Conservation (phyloP, 2,329 filamentous ascomycete genomes). For the Cercospora sojina region DNA sequence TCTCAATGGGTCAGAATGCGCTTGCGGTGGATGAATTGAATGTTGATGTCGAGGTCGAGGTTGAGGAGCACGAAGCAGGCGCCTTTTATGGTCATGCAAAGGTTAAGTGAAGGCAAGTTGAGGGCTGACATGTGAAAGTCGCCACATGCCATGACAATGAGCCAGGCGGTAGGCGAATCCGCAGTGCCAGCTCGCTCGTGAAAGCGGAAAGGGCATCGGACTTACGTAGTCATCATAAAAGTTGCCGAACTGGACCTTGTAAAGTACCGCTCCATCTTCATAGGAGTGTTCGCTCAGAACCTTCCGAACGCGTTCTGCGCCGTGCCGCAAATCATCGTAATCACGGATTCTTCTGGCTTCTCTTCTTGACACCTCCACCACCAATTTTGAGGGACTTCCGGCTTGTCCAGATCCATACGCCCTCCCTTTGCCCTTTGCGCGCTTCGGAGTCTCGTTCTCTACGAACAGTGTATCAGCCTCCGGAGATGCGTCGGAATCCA, state of each 20-base stretch:
- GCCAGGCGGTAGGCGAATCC: background rate
- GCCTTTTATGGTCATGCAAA: background rate
- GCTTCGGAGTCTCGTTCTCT: conserved; percentile 15
- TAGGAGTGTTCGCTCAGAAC: conserved; percentile 42
- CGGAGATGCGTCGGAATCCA: conserved; percentile 15
- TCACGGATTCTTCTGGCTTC: conserved; percentile 23
- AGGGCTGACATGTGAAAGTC: background rate
- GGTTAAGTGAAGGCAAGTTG: background rate
- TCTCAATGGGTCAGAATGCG: conserved; percentile 4
- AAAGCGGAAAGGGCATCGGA: background rate
- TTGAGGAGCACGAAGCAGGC: background rate
- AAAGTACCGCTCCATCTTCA: conserved; percentile 37
- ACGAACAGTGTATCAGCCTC: conserved; percentile 9
- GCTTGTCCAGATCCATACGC: background rate
- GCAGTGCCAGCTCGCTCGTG: background rate
- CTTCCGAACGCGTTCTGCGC: conserved; percentile 38
- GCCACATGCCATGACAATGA: background rate
- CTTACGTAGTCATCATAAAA: conserved; percentile 43
- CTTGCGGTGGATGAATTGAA: background rate
- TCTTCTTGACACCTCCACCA: conserved; percentile 21
- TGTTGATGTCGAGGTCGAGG: background rate
- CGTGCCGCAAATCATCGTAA: conserved; percentile 32
- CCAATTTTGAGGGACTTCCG: conserved; percentile 1
- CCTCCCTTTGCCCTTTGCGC: conserved; percentile 5
- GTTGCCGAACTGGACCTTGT: conserved; percentile 46